These are phyloP conservation scores for Beauveria varroae DNA, from an alignment of 2,329 filamentous ascomycete genomes.

Conservation along the genomic window DNA sequence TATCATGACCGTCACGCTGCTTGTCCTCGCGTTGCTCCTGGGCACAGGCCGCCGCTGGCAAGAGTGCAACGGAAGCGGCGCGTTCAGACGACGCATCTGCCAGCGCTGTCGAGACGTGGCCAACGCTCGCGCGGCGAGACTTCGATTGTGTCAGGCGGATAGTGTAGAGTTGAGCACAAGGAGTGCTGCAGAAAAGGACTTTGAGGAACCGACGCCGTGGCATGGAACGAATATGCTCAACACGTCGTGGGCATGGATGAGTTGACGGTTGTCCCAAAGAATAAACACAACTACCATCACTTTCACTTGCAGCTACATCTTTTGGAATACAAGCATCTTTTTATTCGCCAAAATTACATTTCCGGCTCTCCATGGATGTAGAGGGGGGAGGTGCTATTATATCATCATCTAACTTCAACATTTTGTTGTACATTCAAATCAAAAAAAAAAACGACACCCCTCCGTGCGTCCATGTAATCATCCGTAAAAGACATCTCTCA, in stretches of 20 bases:
- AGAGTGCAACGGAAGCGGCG: background rate
- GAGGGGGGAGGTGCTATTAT: slow-evolving; percentile 54
- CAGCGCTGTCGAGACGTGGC: background rate
- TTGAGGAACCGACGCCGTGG: background rate
- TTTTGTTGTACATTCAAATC: slow-evolving; percentile 27
- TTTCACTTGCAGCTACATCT: background rate
- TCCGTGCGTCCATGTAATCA: slow-evolving; percentile 37
- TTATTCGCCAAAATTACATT: slow-evolving; percentile 5
- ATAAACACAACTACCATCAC: background rate
- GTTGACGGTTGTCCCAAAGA: background rate
- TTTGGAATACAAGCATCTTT: background rate
- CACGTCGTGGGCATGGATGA: slow-evolving; percentile 11
- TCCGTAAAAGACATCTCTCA: slow-evolving; percentile 29
- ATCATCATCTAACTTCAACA: slow-evolving; percentile 33
- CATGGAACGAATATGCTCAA: slow-evolving; percentile 11
- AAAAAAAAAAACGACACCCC: slow-evolving; percentile 29
- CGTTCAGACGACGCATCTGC: background rate
- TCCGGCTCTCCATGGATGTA: slow-evolving; percentile 19
- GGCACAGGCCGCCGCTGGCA: background rate
- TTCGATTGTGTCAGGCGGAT: background rate
- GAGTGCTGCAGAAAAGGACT: background rate
- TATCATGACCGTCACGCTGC: background rate
- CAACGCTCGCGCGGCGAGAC: background rate
- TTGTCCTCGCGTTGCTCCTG: background rate
- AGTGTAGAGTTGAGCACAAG: background rate